Evolutionary conservation across 108 stramenopile species (phyloP).

Genomic region (Skeletonema marinoi): DNA sequence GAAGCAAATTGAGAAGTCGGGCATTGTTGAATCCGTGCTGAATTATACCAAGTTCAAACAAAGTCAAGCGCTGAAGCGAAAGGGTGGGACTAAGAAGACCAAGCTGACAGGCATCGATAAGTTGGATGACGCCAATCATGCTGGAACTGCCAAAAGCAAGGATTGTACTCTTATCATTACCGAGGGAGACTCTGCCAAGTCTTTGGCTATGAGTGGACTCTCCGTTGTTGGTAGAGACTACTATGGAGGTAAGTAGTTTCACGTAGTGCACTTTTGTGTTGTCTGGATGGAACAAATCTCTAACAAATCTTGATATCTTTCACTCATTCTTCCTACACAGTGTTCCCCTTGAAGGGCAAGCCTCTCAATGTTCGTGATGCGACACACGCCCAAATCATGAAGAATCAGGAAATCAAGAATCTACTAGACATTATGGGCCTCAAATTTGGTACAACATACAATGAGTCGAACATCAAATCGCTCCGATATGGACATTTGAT

Average conservation of each 20-base stretch:
- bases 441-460: slow-evolving; percentile 89
- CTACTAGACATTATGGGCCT: slow-evolving; percentile 98
- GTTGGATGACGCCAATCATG: slow-evolving; percentile 96
- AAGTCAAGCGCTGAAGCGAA: slow-evolving; percentile 86
- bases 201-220: slow-evolving; percentile 90
- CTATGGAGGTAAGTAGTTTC: slow-evolving; percentile 59
- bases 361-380: slow-evolving; percentile 98
- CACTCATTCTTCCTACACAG: not conserved
- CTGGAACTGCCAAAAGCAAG: slow-evolving; percentile 88
- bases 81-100: slow-evolving; percentile 90
- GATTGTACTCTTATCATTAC: slow-evolving; percentile 97
- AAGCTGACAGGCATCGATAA: slow-evolving; percentile 96
- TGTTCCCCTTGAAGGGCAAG: slow-evolving; percentile 97
- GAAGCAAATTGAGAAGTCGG: slow-evolving; percentile 88
- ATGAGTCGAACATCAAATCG: slow-evolving; percentile 76
- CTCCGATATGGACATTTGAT: slow-evolving; percentile 98
- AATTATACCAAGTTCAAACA: slow-evolving; percentile 90
- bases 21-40: slow-evolving; percentile 84
- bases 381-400: slow-evolving; percentile 74
- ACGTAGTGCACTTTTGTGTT: not conserved
- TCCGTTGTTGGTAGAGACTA: slow-evolving; percentile 92
- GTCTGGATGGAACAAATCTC: not conserved
- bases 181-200: slow-evolving; percentile 97
- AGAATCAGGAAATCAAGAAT: slow-evolving; percentile 97
- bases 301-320: too few relatives aligned